Evolutionary conservation across 495 filamentous ascomycete genomes (phyloP), one percentile per base, ranked within the genome.

Genomic region (Letharia lupina): DNA sequence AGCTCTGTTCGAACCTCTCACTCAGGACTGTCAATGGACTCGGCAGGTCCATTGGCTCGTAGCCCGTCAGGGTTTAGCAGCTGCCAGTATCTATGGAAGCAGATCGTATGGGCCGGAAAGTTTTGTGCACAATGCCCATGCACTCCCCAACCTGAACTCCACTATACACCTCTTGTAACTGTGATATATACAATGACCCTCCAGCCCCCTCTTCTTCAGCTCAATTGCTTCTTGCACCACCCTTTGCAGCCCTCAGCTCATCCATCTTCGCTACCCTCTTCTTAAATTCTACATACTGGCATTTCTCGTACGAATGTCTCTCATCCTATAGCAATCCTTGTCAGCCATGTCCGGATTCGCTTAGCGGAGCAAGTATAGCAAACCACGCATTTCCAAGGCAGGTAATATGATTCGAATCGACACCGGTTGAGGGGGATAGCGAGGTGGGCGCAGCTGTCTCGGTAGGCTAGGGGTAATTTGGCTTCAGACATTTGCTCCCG

Each of bases 231-330:
- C 94, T 84, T 70, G 84, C 87, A 44, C 90, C 91, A 41, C 82
- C 88, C 84, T 96, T 98, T 45, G 88, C 86, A 59, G 83, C 91
- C 70, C 92, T 84, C 65, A 98, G 79, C 81, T 98, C 94, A 72
- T 97, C 86, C 95, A 98, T 98, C 86, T 95, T 97, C 65, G 89
- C 89, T 65, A 98, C 94, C 42, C 94, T 88, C 83, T 91, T 92
- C 87, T 96, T 96, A 83, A 98, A 98, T 75, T 96, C 94, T 50
- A 87, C 88, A 80, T 98, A 98, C 73, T 98, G 94, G 86, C 94
- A 98, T 76, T 97, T 98, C 74, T 98, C 94, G 80, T 98, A 98
- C 72, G 84, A 87, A 78, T 98, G 94, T 82, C 94, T 83, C 82
- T 98, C 94, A 74, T 89, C 84, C 94, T 97, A 71, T 62, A 65